phyloP scores from a whole-genome alignment of 1,139 yeast genomes.

The Schwanniomyces etchellsii region DNA sequence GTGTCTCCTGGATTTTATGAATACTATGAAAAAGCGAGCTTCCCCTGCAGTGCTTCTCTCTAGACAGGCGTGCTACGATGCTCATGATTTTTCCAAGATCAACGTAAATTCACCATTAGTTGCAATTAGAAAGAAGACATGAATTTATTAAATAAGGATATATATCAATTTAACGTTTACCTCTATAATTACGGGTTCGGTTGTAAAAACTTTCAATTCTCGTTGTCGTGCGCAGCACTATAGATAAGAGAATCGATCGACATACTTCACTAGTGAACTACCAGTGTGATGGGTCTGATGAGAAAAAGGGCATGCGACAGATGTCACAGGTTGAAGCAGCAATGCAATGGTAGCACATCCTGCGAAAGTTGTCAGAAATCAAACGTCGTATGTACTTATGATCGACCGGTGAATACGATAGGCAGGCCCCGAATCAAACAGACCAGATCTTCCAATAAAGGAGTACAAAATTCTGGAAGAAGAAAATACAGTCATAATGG shows the following conservation, averaged over 20 bases:
- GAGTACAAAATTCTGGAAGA: neutral
- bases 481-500: neutral
- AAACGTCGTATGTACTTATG: neutral
- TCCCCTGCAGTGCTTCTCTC: slow-evolving; percentile 13
- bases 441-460: neutral
- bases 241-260: no score
- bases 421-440: neutral
- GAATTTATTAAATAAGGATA: no score
- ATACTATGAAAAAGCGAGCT: slow-evolving; percentile 12
- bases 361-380: slow-evolving; percentile 3
- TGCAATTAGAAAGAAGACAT: slow-evolving; percentile 12
- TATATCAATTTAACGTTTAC: no score
- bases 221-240: no score
- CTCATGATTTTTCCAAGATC: slow-evolving; percentile 14
- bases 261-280: neutral
- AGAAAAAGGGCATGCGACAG: slow-evolving; percentile 13
- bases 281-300: neutral
- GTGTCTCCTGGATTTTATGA: slow-evolving; percentile 2
- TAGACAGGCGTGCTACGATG: slow-evolving; percentile 17
- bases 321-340: slow-evolving; percentile 13
- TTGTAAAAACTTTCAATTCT: no score
- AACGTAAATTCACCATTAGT: slow-evolving; percentile 11
- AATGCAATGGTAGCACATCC: slow-evolving; percentile 9
- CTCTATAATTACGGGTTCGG: no score
- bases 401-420: neutral